phyloP scores from a whole-genome alignment of 257 asterid genomes.

The Forsythia viridissima region DNA sequence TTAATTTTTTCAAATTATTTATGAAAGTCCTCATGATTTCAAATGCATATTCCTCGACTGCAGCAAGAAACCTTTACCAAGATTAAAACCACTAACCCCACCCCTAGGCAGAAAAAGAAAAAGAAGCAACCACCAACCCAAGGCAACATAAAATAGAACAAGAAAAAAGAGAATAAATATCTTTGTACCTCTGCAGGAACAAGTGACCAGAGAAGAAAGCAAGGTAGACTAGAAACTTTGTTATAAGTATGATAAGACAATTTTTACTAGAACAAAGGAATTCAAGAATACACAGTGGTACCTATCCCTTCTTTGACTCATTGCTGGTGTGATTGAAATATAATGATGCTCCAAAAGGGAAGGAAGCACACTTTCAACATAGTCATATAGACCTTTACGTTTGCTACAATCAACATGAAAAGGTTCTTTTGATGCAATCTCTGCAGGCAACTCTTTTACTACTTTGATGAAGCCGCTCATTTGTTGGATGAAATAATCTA shows the following conservation, averaged over 20 bases:
- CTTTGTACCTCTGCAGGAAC: neutral
- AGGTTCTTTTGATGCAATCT: slow-evolving; percentile 86
- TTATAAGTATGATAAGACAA: neutral
- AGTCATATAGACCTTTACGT: slow-evolving; percentile 91
- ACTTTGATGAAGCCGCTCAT: slow-evolving; percentile 74
- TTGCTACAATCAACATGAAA: slow-evolving; percentile 93
- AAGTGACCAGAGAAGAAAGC: neutral
- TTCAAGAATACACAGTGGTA: slow-evolving; percentile 23
- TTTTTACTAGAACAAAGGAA: neutral
- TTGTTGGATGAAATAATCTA: slow-evolving; percentile 82
- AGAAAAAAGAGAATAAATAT: neutral
- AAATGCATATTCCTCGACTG: neutral
- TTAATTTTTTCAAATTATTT: neutral
- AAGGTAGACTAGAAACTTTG: neutral
- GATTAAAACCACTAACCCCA: neutral
- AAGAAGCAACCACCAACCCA: neutral
- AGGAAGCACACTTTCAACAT: slow-evolving; percentile 89
- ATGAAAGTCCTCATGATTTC: neutral
- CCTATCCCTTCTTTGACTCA: slow-evolving; percentile 99
- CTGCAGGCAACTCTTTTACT: slow-evolving; percentile 81
- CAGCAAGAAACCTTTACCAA: neutral
- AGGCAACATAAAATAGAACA: neutral
- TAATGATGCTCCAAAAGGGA: slow-evolving; percentile 76
- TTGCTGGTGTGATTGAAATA: slow-evolving; percentile 88
- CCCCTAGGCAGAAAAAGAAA: neutral